Conservation (phyloP, 2,329 filamentous ascomycete genomes). For the Aspergillus floridensis region DNA sequence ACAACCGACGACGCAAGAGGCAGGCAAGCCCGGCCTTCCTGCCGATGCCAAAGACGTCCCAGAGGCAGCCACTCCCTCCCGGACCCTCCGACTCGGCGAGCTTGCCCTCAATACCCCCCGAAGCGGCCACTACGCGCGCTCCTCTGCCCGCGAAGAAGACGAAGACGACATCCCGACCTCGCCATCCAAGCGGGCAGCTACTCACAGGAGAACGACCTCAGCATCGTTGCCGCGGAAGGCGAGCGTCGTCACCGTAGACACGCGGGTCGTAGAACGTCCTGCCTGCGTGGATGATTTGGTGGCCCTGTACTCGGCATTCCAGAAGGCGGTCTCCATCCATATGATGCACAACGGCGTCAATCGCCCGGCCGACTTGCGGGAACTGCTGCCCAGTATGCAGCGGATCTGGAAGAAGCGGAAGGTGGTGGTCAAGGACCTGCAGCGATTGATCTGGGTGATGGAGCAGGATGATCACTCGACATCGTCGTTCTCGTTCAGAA, state of each 20-base stretch:
- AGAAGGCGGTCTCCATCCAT: slow-evolving; percentile 67
- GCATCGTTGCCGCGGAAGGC: not conserved
- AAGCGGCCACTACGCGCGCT: slow-evolving; percentile 25
- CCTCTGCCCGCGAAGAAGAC: not conserved
- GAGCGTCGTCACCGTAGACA: not conserved
- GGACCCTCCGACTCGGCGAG: slow-evolving; percentile 33
- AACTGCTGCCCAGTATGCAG: slow-evolving; percentile 61
- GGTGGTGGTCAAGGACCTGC: slow-evolving; percentile 64
- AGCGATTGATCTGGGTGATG: slow-evolving; percentile 65
- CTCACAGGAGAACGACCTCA: not conserved
- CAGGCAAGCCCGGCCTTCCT: slow-evolving; percentile 1
- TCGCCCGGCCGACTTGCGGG: slow-evolving; percentile 62
- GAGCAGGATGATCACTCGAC: slow-evolving; percentile 29
- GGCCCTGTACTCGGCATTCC: slow-evolving; percentile 63
- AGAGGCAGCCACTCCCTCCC: slow-evolving; percentile 31
- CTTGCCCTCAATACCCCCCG: slow-evolving; percentile 34
- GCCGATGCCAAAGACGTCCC: not conserved
- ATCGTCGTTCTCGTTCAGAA: slow-evolving; percentile 28
- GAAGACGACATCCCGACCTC: slow-evolving; percentile 16
- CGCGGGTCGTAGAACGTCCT: slow-evolving; percentile 14
- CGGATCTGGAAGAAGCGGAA: slow-evolving; percentile 70
- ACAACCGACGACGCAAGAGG: slow-evolving; percentile 4
- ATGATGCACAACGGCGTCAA: slow-evolving; percentile 65
- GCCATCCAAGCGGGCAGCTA: slow-evolving; percentile 25
- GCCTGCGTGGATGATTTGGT: slow-evolving; percentile 53